Evolutionary conservation across 768 basidiomycete species (phyloP), one percentile per base, ranked within the genome.

Genomic region (Termitomyces sp.): DNA sequence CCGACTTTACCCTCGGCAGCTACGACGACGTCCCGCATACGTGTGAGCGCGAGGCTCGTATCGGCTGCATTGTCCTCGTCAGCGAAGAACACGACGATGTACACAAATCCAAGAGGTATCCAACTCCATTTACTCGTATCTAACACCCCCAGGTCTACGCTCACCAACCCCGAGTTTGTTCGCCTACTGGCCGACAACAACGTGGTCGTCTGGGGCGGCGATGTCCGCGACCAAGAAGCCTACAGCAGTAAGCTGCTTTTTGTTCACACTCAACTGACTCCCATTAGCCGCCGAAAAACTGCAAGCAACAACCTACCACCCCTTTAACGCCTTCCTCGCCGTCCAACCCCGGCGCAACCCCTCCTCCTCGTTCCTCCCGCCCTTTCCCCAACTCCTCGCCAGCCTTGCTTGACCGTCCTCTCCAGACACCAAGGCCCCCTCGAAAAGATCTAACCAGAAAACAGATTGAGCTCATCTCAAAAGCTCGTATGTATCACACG

Each of bases 1-100:
- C 94, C 0, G 90, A 93, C 54, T 96, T 97, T 70, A 84, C 77
- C 46, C 68, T 86, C 3, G 89, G 89, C 1, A 79, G 82, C 16
- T 98, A 98, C 66, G 93, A 98, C 57, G 81, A 86, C 4, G 88
- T 87, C 38, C 69, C 96, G 57, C 77, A 82, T 50, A 64, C 68
- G 36, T 89, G 91, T 56, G 83, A 92, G 65, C 81, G 76, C 47
- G 89, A 95, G 41, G 72, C 76, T 20, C 83, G 81, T 66, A 77
- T 97, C 49, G 86, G 86, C 0, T 91, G 93, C 62, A 81, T 94
- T 2, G 70, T 98, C 3, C 74, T 98, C 29, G 85, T 92, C 54
- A 93, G 89, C 62, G 85, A 85, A 35, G 94, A 97, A 65, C 94
- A 99, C 62, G 94, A 98, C 65, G 86, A 94, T 59, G 89, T 88